Base-by-base conservation (phyloP, 2,329 filamentous ascomycete species). In the Magnaporthiopsis incrustans region DNA sequence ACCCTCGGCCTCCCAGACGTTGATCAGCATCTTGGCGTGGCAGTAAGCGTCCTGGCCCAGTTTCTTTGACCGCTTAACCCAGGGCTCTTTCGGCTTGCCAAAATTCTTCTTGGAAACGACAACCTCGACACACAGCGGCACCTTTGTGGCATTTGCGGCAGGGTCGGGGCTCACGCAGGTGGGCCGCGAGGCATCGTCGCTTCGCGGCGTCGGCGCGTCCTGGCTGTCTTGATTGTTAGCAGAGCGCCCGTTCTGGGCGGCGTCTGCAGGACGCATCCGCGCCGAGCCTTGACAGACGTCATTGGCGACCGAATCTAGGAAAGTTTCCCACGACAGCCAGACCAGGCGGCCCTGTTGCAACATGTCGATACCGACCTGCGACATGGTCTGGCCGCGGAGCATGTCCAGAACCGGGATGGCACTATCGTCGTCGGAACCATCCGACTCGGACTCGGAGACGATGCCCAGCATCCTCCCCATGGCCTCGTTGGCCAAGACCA, bases 1-100 rank as follows among this genome's bases (percentile, higher is more conserved):
- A 57, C 89, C 85, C 56, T 89, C 84, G n/a, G 84, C 79, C 66
- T 85, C 82, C 87, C 89, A 93, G 8, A 90, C 83, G 0, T 87
- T 89, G 27, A 92, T 85, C 60, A 92, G 90, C 87, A 92, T 90
- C 67, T 88, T 89, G 27, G 89, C 87, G 67, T 85, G 84, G 0
- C 85, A 74, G 69, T 78, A 79, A 5, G 57, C 53, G 15, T 44
- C 62, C n/a, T 56, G 25, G 10, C 44, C 35, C n/a, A 44, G 27
- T 30, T 63, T 44, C 22, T 56, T 38, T 10, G 32, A 57, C 33
- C 53, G 62, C n/a, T 63, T 56, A 33, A 26, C 30, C 53, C 56
- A 56, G 2, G 56, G 32, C 26, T 56, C 33, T 25, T 57, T 75
- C 8, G 79, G 72, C 63, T 77, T 77, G 62, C 76, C 73, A 25